Evolutionary conservation across 179 eudicot genomes (phyloP), one percentile per base, ranked within the genome.

Genomic region (Beta macrorhiza): DNA sequence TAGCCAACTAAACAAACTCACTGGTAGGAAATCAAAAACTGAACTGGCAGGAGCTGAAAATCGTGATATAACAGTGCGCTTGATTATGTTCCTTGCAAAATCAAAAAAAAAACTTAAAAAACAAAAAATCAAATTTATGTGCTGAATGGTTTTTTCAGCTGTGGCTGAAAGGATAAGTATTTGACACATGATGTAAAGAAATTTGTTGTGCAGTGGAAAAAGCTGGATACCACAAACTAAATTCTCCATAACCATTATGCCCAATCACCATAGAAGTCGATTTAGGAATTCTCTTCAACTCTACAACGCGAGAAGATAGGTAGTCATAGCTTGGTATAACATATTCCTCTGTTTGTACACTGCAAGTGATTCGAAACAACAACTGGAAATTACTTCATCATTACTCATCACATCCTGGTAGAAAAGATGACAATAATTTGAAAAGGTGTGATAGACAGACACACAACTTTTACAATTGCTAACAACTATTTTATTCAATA

Each of bases 211-310:
- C 25, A 51, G 20, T 45, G 4, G 61, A 64, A 78, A 76, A 81
- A 68, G 72, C n/a, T 79, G 81, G 90, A 81, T 92, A 96, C 98
- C 99, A 96, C 67, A 96, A 75, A 83, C 91, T 86, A 77, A 96
- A 96, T 53, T 91, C 93, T 74, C 98, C 99, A 83, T 87, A 89
- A 70, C 98, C 98, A 82, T 94, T 94, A 83, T 96, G 97, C 76
- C 99, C 98, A 84, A 96, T 69, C 72, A 96, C 86, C 81, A 94
- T 86, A 76, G 85, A 74, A 78, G 89, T 77, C 59, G 82, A 84
- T 42, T 87, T 85, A 63, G 98, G 98, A 82, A 96, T 88, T 87
- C 85, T 91, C 86, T 91, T 90, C 87, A 96, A 81, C 85, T 96
- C 97, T 80, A 90, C 84, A 16, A 91, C 77, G 59, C 90, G 88